phyloP scores from a whole-genome alignment of 2,329 filamentous ascomycete genomes.

The Tolypocladium ophioglossoides region DNA sequence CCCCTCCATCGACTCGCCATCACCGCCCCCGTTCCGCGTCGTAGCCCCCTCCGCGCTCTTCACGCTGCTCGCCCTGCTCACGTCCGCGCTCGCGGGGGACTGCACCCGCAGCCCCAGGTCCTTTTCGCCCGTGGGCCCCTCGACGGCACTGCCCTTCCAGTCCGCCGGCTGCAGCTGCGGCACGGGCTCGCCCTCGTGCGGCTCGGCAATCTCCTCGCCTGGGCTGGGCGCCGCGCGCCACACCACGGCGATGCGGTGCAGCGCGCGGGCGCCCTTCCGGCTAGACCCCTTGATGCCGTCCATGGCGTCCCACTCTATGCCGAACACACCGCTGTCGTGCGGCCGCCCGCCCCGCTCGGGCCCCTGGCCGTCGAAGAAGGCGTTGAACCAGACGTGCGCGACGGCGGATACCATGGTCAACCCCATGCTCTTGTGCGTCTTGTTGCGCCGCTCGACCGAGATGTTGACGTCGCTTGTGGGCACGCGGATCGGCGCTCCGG shows the following conservation, averaged over 20 bases:
- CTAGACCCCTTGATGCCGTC: constrained; percentile 90
- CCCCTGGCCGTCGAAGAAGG: constrained; percentile 78
- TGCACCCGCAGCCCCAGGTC: constrained; percentile 58
- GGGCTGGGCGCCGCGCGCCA: constrained; percentile 48
- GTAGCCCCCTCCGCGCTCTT: constrained; percentile 4
- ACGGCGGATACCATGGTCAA: constrained; percentile 87
- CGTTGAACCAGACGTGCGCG: constrained; percentile 95
- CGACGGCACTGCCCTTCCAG: constrained; percentile 54
- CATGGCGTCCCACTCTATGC: constrained; percentile 56
- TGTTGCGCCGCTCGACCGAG: constrained; percentile 77
- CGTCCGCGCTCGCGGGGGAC: constrained; percentile 51
- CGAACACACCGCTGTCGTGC: constrained; percentile 54
- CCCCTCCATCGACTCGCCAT: constrained; percentile 16
- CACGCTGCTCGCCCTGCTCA: constrained; percentile 62
- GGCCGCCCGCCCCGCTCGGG: constrained; percentile 57
- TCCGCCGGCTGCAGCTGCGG: constrained; percentile 60
- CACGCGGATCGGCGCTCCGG: constrained; percentile 55
- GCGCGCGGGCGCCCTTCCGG: constrained; percentile 68
- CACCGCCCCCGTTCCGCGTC: constrained; percentile 1
- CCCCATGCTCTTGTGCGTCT: constrained; percentile 63
- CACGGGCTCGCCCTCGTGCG: constrained; percentile 55
- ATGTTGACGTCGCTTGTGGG: constrained; percentile 84
- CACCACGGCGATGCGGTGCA: constrained; percentile 75
- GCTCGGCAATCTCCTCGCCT: constrained; percentile 41
- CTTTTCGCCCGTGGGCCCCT: constrained; percentile 38